phyloP scores from a whole-genome alignment of 352 stramenopile species.

The Phytophthora litchii region DNA sequence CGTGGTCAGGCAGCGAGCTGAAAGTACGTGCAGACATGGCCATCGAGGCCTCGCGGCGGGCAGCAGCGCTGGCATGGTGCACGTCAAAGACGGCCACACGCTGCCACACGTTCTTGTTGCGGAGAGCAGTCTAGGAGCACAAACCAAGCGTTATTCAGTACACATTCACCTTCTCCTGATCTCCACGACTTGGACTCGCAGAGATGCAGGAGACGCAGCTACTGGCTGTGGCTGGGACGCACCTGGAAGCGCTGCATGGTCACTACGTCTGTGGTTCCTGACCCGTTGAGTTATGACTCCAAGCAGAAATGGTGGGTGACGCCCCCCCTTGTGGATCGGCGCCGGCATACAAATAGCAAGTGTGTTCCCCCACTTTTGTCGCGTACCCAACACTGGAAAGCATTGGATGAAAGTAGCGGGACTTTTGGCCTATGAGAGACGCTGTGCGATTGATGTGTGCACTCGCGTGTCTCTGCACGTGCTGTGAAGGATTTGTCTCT shows the following conservation, averaged over 20 bases:
- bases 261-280: conserved; percentile 18
- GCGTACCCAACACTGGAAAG: not conserved
- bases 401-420: conserved; percentile 5
- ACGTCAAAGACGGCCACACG: conserved; percentile 55
- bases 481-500: conserved; percentile 1
- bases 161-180: no score
- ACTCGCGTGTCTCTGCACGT: conserved; percentile 12
- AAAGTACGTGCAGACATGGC: conserved; percentile 44
- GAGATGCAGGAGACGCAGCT: no score
- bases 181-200: no score
- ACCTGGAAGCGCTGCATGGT: conserved; percentile 75
- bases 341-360: conserved; percentile 6
- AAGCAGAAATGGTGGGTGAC: conserved; percentile 35
- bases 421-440: not conserved
- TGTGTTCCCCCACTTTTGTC: conserved; percentile 1
- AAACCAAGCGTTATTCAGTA: not conserved
- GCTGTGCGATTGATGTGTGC: conserved; percentile 6
- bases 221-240: conserved; percentile 12
- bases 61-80: conserved; percentile 32
- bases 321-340: conserved; percentile 12
- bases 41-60: conserved; percentile 26
- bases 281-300: conserved; percentile 39
- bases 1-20: conserved; percentile 73
- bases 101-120: conserved; percentile 66
- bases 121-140: conserved; percentile 45